Evolutionary conservation across 768 basidiomycete species (phyloP).

Genomic region (Aureoboletus auriporus): DNA sequence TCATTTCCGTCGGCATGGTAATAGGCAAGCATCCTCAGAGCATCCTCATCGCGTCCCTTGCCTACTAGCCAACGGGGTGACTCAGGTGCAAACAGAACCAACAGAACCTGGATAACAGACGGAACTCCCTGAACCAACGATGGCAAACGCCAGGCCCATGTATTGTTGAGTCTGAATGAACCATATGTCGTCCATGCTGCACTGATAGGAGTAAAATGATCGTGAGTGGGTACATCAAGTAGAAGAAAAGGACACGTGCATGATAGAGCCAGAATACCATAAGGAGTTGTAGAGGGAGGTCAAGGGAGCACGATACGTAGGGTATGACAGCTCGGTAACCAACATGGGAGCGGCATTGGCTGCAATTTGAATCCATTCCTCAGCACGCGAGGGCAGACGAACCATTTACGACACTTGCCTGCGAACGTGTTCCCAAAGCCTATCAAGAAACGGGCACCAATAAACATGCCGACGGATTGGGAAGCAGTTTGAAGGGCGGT

Average conservation of each 20-base stretch:
- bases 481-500: slow-evolving; percentile 49
- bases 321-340: slow-evolving; percentile 81
- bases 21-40: slow-evolving; percentile 65
- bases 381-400: not conserved
- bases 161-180: slow-evolving; percentile 61
- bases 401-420: slow-evolving; percentile 29
- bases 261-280: slow-evolving; percentile 83
- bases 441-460: slow-evolving; percentile 74
- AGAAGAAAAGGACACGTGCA: slow-evolving; percentile 38
- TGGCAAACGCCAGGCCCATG: slow-evolving; percentile 83
- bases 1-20: slow-evolving; percentile 79
- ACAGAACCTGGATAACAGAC: slow-evolving; percentile 57
- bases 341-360: slow-evolving; percentile 77
- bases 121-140: slow-evolving; percentile 70
- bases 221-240: not conserved
- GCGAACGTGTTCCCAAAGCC: slow-evolving; percentile 76
- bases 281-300: slow-evolving; percentile 79
- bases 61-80: slow-evolving; percentile 79
- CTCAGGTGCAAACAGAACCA: slow-evolving; percentile 74
- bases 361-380: slow-evolving; percentile 13
- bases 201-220: slow-evolving; percentile 22
- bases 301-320: slow-evolving; percentile 71
- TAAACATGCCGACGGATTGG: slow-evolving; percentile 60
- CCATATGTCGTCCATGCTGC: slow-evolving; percentile 84
- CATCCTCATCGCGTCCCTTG: slow-evolving; percentile 68